Percentiles rank a stretch among this genome's conserved stretches.
phyloP scores from a whole-genome alignment of 2,329 filamentous ascomycete genomes.

The Teratosphaeria nubilosa region DNA sequence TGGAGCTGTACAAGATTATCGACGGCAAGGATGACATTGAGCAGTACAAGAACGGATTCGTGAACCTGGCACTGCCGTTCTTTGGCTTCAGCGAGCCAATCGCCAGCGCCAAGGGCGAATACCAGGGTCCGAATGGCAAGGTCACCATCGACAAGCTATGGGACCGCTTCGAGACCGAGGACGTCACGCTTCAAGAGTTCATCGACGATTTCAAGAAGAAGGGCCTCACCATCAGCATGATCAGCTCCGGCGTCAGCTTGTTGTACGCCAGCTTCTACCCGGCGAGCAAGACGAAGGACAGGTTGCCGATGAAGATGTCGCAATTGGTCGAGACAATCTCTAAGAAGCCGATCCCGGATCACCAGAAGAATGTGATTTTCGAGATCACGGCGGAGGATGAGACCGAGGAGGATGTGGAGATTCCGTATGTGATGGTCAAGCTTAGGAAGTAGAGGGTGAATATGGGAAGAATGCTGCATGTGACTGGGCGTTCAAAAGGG shows the following conservation, averaged over 20 bases:
- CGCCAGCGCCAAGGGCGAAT: slow-evolving; percentile 82
- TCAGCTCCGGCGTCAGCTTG: slow-evolving; percentile 93
- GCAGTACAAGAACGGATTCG: slow-evolving; percentile 98
- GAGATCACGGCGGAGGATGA: slow-evolving; percentile 88
- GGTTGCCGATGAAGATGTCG: slow-evolving; percentile 68
- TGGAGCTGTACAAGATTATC: slow-evolving; percentile 93
- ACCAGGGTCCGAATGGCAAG: slow-evolving; percentile 66
- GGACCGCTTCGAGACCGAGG: slow-evolving; percentile 87
- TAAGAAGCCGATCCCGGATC: slow-evolving; percentile 80
- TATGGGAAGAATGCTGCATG: not conserved
- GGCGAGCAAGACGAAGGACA: slow-evolving; percentile 70
- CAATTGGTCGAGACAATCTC: slow-evolving; percentile 79
- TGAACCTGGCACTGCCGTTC: slow-evolving; percentile 93
- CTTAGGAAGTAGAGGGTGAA: slow-evolving; percentile 36
- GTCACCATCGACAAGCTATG: slow-evolving; percentile 91
- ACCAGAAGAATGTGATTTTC: slow-evolving; percentile 93
- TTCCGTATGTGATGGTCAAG: slow-evolving; percentile 91
- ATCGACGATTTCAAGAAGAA: slow-evolving; percentile 69
- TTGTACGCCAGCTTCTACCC: slow-evolving; percentile 92
- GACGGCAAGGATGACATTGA: slow-evolving; percentile 95
- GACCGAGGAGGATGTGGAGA: slow-evolving; percentile 86
- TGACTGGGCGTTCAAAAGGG: not conserved
- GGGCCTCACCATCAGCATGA: slow-evolving; percentile 78
- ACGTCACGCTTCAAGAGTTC: slow-evolving; percentile 78
- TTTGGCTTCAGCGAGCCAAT: slow-evolving; percentile 98